Base-by-base conservation (phyloP, 352 stramenopile genomes). In the Phytophthora fragariae region DNA sequence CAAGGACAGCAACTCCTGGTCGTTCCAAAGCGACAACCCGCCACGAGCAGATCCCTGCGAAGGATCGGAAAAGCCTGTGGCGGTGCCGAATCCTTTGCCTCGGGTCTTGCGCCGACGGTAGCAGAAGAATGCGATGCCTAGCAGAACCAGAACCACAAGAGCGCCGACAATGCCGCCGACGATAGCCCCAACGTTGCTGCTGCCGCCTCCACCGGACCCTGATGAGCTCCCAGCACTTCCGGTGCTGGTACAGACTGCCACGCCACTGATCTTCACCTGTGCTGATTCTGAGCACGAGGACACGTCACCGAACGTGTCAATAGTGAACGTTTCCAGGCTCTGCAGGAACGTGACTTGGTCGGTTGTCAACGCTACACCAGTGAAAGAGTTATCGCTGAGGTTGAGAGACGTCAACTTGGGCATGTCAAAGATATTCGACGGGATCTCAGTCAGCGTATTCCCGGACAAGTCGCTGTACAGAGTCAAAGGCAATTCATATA, bases 1-100 rank as follows among this genome's bases (percentile, higher is more conserved):
- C n/a, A 88, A 44, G 5, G 81, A 84, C n/a, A 88, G 56, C 29
- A 88, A 66, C 29, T 84, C 78, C 37, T 83, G 76, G 19, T 88
- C 81, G 49, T 78, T 83, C 81, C 81, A 88, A 37, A 86, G 57
- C 33, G 81, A 87, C 2, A 53, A 17, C 2, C 62, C 62, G 12
- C 14, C 60, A 33, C 52, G 44, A 46, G 21, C 62, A 56, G 76
- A 70, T 21, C 2, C 27, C 29, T 31, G 29, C 29, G 29, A 31
- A 31, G 29, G 29, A 17, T 70, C 35, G 5, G 57, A 65, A 44
- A 69, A 69, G 0, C 68, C 69, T 9, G 68, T 76, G 8, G 60
- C 49, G 8, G 73, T 80, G 1, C 63, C 73, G 33, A 62, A 67
- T 24, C 69, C 68, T 56, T 75, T 75, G 15, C 62, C 54, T 2